These are phyloP conservation scores for Penicillium sp. DNA, from an alignment of 2,329 filamentous ascomycete genomes.

Conservation along the genomic window DNA sequence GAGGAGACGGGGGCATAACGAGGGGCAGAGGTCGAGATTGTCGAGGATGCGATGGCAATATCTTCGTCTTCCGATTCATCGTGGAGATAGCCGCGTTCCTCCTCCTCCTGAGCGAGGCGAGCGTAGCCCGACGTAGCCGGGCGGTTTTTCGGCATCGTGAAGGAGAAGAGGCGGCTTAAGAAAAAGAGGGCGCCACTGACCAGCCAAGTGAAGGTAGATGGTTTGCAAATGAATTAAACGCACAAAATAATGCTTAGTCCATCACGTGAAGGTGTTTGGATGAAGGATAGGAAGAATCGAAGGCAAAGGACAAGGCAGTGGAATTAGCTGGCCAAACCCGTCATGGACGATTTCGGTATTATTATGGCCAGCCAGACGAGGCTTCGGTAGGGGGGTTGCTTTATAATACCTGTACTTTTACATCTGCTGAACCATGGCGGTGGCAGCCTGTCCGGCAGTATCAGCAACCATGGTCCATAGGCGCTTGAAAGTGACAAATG, in stretches of 20 bases:
- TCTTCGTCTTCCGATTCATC: constrained; percentile 71
- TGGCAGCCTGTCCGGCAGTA: constrained; percentile 8
- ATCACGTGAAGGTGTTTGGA: constrained; percentile 14
- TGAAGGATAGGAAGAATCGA: constrained; percentile 6
- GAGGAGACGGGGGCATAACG: constrained; percentile 63
- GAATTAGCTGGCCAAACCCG: constrained; percentile 9
- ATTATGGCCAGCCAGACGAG: constrained; percentile 18
- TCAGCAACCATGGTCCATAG: not conserved
- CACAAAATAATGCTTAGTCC: constrained; percentile 17
- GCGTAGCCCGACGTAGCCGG: constrained; percentile 81
- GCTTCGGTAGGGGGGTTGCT: constrained; percentile 15
- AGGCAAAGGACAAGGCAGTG: constrained; percentile 7
- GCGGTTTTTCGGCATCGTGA: constrained; percentile 65
- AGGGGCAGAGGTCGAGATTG: constrained; percentile 57
- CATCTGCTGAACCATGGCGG: constrained; percentile 5
- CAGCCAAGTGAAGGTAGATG: not conserved
- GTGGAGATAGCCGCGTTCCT: constrained; percentile 51
- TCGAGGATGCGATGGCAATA: constrained; percentile 55
- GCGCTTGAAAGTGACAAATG: too few relatives aligned
- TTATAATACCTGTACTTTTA: constrained; percentile 19
- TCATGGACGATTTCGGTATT: constrained; percentile 16
- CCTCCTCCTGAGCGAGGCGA: constrained; percentile 79
- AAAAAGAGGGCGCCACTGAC: constrained; percentile 4
- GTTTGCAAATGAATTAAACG: constrained; percentile 12
- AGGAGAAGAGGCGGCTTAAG: constrained; percentile 24